These are phyloP conservation scores for Lodderomyces pseudojiufengensis DNA, from an alignment of 1,139 yeast species.

Conservation along the genomic window DNA sequence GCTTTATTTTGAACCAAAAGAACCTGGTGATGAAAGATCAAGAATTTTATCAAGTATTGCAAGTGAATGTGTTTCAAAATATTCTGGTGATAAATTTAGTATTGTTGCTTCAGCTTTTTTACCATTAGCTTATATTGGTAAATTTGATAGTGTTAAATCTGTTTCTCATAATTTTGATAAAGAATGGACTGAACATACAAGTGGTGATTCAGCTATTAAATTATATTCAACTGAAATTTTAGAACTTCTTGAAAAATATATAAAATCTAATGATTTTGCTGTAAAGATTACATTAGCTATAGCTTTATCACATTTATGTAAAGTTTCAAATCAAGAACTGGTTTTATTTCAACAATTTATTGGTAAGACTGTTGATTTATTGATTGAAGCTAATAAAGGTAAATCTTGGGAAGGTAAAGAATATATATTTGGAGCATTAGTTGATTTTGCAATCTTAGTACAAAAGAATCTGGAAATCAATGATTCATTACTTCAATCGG, in stretches of 20 bases:
- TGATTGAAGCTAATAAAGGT: conserved; percentile 67
- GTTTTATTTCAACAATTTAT: conserved; percentile 24
- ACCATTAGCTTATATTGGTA: conserved; percentile 79
- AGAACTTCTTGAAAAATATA: conserved; percentile 43
- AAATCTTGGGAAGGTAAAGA: conserved; percentile 92
- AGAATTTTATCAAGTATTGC: conserved; percentile 59
- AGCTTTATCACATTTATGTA: conserved; percentile 62
- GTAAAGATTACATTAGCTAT: conserved; percentile 71
- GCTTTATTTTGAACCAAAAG: conserved; percentile 62
- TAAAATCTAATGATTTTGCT: conserved; percentile 58
- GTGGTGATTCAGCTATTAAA: conserved; percentile 67
- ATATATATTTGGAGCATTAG: conserved; percentile 64
- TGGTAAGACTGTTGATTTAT: conserved; percentile 45
- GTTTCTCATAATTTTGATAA: conserved; percentile 51
- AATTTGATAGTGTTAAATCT: conserved; percentile 55
- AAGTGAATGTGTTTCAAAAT: conserved; percentile 63
- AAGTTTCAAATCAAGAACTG: conserved; percentile 33
- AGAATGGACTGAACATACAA: conserved; percentile 80
- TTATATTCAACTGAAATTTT: conserved; percentile 73
- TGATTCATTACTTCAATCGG: conserved; percentile 12
- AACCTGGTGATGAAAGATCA: conserved; percentile 43
- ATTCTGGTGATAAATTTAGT: conserved; percentile 68
- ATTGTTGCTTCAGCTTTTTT: conserved; percentile 61
- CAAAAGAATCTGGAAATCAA: conserved; percentile 33
- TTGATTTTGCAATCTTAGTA: conserved; percentile 53